Conservation (phyloP, 2,329 filamentous ascomycete genomes). For the Beauveria australis region DNA sequence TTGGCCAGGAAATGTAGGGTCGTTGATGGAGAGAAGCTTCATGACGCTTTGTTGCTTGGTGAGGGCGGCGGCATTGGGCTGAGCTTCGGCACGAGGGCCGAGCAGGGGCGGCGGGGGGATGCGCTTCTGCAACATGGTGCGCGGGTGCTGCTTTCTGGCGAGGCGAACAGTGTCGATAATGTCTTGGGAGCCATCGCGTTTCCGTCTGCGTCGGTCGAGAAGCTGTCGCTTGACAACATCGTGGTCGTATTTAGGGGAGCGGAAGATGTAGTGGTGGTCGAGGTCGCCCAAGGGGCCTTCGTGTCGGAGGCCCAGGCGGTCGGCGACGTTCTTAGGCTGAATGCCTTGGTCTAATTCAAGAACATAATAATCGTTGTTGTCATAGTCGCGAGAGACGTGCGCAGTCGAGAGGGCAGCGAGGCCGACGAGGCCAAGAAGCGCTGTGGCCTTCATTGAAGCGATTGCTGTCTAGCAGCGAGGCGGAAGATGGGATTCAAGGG, state of each 20-base stretch:
- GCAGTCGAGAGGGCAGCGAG: slow-evolving; percentile 41
- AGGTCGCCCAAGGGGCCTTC: slow-evolving; percentile 76
- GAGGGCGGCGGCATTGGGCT: slow-evolving; percentile 35
- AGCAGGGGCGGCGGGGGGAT: slow-evolving; percentile 31
- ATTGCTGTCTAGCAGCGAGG: background rate
- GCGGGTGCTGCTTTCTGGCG: slow-evolving; percentile 62
- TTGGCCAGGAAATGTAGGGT: slow-evolving; percentile 88
- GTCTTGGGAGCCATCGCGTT: slow-evolving; percentile 42
- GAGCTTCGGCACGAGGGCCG: slow-evolving; percentile 11
- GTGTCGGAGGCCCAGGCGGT: slow-evolving; percentile 64
- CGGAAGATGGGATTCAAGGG: background rate
- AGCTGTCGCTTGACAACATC: slow-evolving; percentile 51
- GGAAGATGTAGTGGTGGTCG: slow-evolving; percentile 77
- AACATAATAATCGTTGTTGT: slow-evolving; percentile 85
- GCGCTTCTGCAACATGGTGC: slow-evolving; percentile 46
- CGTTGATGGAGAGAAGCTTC: slow-evolving; percentile 61
- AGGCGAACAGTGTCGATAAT: slow-evolving; percentile 67
- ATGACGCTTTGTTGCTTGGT: slow-evolving; percentile 53
- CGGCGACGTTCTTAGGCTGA: slow-evolving; percentile 61
- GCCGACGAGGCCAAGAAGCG: slow-evolving; percentile 21
- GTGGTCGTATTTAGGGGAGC: slow-evolving; percentile 52
- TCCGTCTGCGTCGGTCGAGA: slow-evolving; percentile 49
- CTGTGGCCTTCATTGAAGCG: slow-evolving; percentile 7
- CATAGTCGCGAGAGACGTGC: slow-evolving; percentile 58
- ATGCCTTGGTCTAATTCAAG: slow-evolving; percentile 65